These are phyloP conservation scores for Pseudoneurospora amorphoporcata DNA, from an alignment of 495 filamentous ascomycete genomes.

Conservation along the genomic window DNA sequence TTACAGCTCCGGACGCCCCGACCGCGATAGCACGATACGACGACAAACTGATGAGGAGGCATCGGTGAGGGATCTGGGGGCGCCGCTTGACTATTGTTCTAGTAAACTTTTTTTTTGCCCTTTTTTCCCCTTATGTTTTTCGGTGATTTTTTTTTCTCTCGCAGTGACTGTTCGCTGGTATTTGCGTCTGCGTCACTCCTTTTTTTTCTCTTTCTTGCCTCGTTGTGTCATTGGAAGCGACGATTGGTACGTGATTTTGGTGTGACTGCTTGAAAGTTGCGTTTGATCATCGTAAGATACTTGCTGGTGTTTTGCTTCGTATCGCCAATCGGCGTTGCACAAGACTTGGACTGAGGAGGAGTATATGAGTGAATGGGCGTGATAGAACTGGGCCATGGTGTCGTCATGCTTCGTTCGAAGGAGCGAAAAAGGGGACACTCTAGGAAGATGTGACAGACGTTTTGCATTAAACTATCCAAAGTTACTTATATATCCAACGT, in stretches of 20 bases:
- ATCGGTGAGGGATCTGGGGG: background rate
- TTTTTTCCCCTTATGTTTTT: background rate
- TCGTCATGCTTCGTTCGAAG: background rate
- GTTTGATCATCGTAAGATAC: background rate
- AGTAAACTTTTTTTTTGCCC: background rate
- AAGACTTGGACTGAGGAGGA: background rate
- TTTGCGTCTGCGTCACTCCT: background rate
- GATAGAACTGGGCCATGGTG: background rate
- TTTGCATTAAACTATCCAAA: background rate
- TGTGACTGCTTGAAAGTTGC: background rate
- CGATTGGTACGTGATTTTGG: background rate
- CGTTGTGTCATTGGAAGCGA: background rate
- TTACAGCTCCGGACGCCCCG: background rate
- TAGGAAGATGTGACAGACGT: background rate
- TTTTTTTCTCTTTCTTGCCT: background rate
- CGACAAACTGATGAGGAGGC: background rate
- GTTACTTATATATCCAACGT: background rate
- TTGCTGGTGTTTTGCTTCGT: background rate
- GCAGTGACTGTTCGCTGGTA: background rate
- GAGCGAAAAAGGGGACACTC: no score
- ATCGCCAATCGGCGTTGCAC: background rate
- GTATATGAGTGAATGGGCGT: background rate
- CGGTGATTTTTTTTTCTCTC: background rate
- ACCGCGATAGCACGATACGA: background rate
- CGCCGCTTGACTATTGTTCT: background rate